Percentiles rank a stretch among this genome's conserved stretches.
phyloP scores from a whole-genome alignment of 805 yeast species.

The Ogataea nitratoaversa region DNA sequence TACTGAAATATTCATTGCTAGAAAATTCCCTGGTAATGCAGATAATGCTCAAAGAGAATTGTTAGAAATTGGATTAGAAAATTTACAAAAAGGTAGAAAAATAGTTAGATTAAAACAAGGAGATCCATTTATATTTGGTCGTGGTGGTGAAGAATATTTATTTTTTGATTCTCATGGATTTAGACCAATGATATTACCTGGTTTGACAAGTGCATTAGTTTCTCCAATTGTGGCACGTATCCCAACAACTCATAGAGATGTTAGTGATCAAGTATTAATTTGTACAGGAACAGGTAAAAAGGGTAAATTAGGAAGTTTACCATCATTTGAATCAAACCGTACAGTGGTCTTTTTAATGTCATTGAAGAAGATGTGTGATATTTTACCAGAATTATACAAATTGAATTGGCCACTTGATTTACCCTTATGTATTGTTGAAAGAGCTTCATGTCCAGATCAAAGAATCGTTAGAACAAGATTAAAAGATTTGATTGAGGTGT shows the following conservation, averaged over 20 bases:
- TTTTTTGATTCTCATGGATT: conserved; percentile 68
- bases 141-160: conserved; percentile 89
- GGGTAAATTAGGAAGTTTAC: conserved; percentile 75
- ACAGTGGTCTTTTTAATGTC: conserved; percentile 91
- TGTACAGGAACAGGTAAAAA: conserved; percentile 94
- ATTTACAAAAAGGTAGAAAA: conserved; percentile 58
- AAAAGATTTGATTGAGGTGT: conserved; percentile 62
- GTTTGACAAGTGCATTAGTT: conserved; percentile 84
- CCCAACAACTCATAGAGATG: conserved; percentile 89
- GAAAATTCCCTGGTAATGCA: conserved; percentile 96
- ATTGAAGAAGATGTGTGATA: conserved; percentile 64
- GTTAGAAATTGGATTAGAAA: conserved; percentile 64
- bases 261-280: conserved; percentile 86
- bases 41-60: conserved; percentile 89
- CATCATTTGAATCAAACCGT: conserved; percentile 65
- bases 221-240: conserved; percentile 80
- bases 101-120: conserved; percentile 94
- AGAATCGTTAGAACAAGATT: conserved; percentile 74
- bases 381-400: conserved; percentile 42
- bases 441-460: conserved; percentile 94
- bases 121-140: conserved; percentile 92
- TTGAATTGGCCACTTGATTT: conserved; percentile 63
- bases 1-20: conserved; percentile 78
- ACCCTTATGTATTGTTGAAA: conserved; percentile 83
- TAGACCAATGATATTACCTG: conserved; percentile 74